Evolutionary conservation across 208 protist species (phyloP), one percentile per base, ranked within the genome.

Genomic region (Wallacemonas sp.): DNA sequence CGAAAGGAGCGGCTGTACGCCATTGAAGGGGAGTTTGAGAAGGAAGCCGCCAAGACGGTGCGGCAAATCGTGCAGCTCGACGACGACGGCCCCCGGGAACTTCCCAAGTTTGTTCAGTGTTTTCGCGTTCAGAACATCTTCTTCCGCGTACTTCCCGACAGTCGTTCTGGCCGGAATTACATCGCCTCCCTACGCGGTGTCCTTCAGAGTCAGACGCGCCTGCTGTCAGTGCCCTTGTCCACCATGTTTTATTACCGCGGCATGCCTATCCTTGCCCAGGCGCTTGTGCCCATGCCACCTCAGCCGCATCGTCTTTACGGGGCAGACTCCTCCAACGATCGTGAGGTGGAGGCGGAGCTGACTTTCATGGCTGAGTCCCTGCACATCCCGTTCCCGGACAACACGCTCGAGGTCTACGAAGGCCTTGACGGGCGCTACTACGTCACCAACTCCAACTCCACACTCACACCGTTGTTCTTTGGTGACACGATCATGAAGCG

Each of bases 181-280:
- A 77, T 94, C 52, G 75, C 72, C 27, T 90, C 89, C 6, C 69
- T 94, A 22, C 85, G 88, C 27, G 85, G 80, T 52, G 80, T 94
- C 21, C 66, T 94, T 60, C 78, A 87, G 71, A 90, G 84, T 63
- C 61, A 74, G 60, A 87, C 75, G 37, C 71, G 52, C 5, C 70
- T 94, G 10, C 65, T 94, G 24, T 86, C 89, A 9, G 89, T 94
- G 50, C 89, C 89, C 21, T 78, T 94, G 30, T 87, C 85, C 17
- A 65, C 71, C 65, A 92, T 94, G 82, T 83, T 94, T 48, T 89
- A 85, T 63, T 94, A 86, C 68, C 85, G 85, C 9, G 89, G 89
- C 54, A 94, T 94, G 85, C 89, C 89, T 6, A 80, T 94, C 27
- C 72, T 94, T 30, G 89, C 83, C 37, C 89, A 94, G 79, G 89